Evolutionary conservation across 352 stramenopile species (phyloP), one percentile per base, ranked within the genome.

Genomic region (Thraustotheca clavata): DNA sequence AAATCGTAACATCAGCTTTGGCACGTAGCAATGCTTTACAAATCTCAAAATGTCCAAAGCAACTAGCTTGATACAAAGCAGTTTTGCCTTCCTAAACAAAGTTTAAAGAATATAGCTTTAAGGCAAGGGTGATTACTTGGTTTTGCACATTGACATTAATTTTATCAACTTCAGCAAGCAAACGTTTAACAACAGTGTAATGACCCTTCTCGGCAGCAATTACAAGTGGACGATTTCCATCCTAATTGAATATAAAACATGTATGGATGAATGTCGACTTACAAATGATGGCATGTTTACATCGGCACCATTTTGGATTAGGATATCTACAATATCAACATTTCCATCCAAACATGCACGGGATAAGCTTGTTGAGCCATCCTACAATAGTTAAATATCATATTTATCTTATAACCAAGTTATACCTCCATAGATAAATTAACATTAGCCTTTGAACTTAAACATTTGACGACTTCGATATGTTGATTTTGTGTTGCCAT

Each of bases 201-300:
- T 52, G 43, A 31, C 43, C 43, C 43, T 52, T 52, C n/a, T 52
- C 43, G 11, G 43, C 2, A 14, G 43, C 43, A 9, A 31, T 52
- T 11, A 52, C n/a, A 31, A 52, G 43, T 31, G 43, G 43, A 6
- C 43, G 43, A 24, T 52, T 52, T 11, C 43, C 43, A 7, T 52
- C 43, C 43, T 52, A 52, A 6, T 50, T 6, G 6, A 2, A 9
- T 52, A 31, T 31, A 52, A 24, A 24, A 3, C 43, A 35, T 14
- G 43, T 2, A 9, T 24, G 12, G 2, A 35, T 6, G 1, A 31
- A n/a, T 4, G 4, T 47, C 2, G 39, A 47, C 39, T 14, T 52
- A 52, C 43, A 52, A 52, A 52, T 9, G 43, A 52, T 1, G 43
- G 9, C 43, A 52, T 52, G 43, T 52, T 52, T 9, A 52, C n/a